Evolutionary conservation across 1,139 yeast genomes (phyloP).

Genomic region (Blastobotrys buckinghamii): DNA sequence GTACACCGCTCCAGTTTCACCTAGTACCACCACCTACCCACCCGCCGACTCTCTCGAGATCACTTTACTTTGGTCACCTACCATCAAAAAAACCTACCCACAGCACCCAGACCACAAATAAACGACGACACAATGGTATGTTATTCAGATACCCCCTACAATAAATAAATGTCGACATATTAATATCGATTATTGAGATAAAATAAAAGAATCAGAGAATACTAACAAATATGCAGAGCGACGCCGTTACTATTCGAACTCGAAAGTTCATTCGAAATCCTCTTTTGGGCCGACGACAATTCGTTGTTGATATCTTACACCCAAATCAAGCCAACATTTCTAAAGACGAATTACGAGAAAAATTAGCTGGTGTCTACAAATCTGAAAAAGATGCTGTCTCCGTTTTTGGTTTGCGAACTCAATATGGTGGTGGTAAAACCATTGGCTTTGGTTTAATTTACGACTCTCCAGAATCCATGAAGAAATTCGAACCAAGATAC

Average conservation of each 20-base stretch:
- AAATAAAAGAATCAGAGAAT: neutral
- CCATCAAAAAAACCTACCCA: neutral
- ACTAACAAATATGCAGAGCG: conserved; percentile 48
- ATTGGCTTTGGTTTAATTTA: conserved; percentile 99
- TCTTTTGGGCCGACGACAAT: conserved; percentile 98
- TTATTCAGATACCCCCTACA: neutral
- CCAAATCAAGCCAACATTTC: conserved; percentile 99
- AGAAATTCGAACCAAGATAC: conserved; percentile 98
- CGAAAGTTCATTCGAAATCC: conserved; percentile 99
- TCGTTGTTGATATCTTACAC: conserved; percentile 98
- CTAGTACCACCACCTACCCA: too few species aligned
- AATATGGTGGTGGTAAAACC: conserved; percentile 99
- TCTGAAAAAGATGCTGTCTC: conserved; percentile 98
- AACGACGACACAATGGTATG: conserved; percentile 9
- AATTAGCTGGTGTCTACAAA: conserved; percentile 94
- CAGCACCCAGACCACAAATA: conserved; percentile 1
- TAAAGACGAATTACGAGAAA: conserved; percentile 98
- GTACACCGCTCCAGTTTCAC: too few species aligned
- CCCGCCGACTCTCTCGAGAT: neutral
- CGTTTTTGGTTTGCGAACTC: conserved; percentile 99
- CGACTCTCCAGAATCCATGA: conserved; percentile 97
- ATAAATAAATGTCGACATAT: neutral
- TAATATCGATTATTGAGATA: neutral
- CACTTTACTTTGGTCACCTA: neutral
- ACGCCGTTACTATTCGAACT: conserved; percentile 99